Evolutionary conservation across 1,139 yeast genomes (phyloP), one percentile per base, ranked within the genome.

Genomic region (Kurtzmaniella quercitrusa): DNA sequence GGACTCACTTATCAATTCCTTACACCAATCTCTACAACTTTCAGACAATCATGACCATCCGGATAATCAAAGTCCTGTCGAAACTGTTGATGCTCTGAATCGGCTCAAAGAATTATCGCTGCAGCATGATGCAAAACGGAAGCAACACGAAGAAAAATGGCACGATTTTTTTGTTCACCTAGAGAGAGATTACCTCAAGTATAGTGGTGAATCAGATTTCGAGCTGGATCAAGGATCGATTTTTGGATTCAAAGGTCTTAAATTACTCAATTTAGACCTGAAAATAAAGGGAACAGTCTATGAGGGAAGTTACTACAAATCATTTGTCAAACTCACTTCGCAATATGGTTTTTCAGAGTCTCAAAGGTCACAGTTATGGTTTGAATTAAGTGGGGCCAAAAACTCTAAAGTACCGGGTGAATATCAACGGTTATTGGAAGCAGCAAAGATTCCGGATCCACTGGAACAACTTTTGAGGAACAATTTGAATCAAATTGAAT

Each of bases 371-470:
- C 60, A 63, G 38, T 61, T 79, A 16, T 79, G 84, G 85, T 59
- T 71, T 15, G 82, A 79, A 47, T 63, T 81, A 23, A 69, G 77
- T 1, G 83, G 83, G 0, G 79, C 82, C 0, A 65, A 66, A 45
- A 61, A 63, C 41, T 49, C 74, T 3, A 63, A 63, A 42, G 69
- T 71, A 3, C 79, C 82, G 4, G 81, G 82, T 0, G 77, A 75
- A 40, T 80, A 74, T 50, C 71, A 70, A 16, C 58, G 60, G 26
- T 46, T 65, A 16, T 45, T 60, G 16, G 47, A 47, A 2, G 32
- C 38, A 3, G 38, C 48, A 2, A 16, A 38, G 2, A 46, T 45
- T 14, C 34, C 39, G 47, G 44, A 30, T 47, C n/a, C 40, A 48
- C 43, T 47, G 1, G 51, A 51, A 21, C 48, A 41, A 3, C 46